Conservation (phyloP, 140 eudicot species). For the Anethum foeniculum region DNA sequence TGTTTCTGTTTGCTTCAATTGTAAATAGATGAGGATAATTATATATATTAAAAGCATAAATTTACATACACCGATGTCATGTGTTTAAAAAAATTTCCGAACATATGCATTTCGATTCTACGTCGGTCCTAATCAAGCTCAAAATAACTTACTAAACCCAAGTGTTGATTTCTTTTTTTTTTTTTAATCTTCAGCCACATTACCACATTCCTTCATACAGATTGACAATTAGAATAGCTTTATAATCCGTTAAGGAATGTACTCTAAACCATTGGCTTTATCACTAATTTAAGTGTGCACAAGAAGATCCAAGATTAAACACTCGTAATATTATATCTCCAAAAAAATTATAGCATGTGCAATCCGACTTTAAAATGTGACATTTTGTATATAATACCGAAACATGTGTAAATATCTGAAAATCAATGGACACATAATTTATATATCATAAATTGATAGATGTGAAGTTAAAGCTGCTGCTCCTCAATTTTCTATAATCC, state of each 20-base stretch:
- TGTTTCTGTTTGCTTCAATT: not conserved
- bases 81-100: not conserved
- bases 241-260: not conserved
- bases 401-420: not conserved
- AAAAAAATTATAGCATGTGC: not conserved
- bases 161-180: not conserved
- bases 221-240: not conserved
- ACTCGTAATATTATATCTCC: not conserved
- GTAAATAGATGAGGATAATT: not conserved
- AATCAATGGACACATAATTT: too few species aligned
- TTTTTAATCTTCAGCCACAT: not conserved
- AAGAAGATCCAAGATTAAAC: not conserved
- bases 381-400: not conserved
- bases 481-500: not conserved
- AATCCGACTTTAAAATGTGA: not conserved
- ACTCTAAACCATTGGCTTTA: not conserved
- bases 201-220: not conserved
- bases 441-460: not conserved
- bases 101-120: not conserved
- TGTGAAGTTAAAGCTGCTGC: not conserved
- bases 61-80: not conserved
- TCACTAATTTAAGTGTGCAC: not conserved
- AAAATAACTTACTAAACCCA: not conserved
- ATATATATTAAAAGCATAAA: not conserved
- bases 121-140: not conserved